These are phyloP conservation scores for Tremella fuciformis DNA, from an alignment of 768 basidiomycete species.

Conservation along the genomic window DNA sequence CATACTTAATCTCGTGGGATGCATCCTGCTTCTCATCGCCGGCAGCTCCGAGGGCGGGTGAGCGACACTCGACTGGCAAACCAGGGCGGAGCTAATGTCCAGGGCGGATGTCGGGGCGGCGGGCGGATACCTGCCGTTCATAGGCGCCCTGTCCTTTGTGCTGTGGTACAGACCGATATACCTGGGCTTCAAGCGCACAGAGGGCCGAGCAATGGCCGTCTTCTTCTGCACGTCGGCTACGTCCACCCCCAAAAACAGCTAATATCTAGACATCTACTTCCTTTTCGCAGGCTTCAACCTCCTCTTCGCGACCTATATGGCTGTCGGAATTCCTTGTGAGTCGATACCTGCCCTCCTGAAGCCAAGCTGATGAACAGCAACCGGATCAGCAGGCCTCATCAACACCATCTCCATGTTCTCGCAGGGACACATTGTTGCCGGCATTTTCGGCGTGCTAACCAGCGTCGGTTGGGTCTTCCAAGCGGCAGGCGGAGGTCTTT, in stretches of 20 bases:
- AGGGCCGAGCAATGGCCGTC: constrained; percentile 48
- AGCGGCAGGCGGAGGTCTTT: constrained; percentile 53
- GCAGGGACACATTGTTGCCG: constrained; percentile 70
- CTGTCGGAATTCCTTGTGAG: constrained; percentile 77
- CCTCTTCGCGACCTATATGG: constrained; percentile 87
- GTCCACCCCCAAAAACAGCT: neutral
- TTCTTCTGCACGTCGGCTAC: constrained; percentile 45
- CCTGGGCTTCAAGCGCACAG: constrained; percentile 93
- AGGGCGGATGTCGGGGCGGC: constrained; percentile 48
- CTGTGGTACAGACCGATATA: constrained; percentile 97
- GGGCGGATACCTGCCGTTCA: constrained; percentile 66
- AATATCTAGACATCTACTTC: constrained; percentile 81
- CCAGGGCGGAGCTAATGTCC: constrained; percentile 11
- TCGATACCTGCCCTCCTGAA: neutral
- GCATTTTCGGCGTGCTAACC: constrained; percentile 72
- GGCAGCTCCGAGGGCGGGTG: constrained; percentile 63
- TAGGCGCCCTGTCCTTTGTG: constrained; percentile 75
- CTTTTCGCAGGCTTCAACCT: constrained; percentile 95
- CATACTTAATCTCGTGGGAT: constrained; percentile 83
- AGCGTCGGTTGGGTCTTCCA: constrained; percentile 86
- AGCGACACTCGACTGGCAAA: constrained; percentile 3
- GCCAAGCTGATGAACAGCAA: constrained; percentile 51
- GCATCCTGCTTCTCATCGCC: constrained; percentile 76
- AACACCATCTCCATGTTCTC: constrained; percentile 82
- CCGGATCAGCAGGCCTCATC: constrained; percentile 92